Conservation (phyloP, 495 filamentous ascomycete species). For the Pyrenula massariospora region DNA sequence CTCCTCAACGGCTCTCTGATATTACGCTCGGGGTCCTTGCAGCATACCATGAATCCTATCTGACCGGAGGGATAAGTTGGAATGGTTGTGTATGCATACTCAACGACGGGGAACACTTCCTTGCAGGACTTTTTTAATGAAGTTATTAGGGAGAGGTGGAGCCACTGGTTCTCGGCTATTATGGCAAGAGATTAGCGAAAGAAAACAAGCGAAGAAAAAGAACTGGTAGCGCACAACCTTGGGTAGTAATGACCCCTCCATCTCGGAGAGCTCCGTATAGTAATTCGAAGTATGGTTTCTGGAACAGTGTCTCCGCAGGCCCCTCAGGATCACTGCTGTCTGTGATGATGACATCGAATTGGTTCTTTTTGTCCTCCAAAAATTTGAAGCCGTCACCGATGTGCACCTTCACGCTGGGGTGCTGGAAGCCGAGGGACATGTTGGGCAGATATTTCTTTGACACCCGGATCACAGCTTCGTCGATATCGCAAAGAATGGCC, state of each 20-base stretch:
- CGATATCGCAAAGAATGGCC: conserved; percentile 94
- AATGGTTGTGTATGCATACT: conserved; percentile 99
- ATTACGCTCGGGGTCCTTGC: conserved; percentile 78
- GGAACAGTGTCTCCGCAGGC: conserved; percentile 88
- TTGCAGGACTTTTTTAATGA: conserved; percentile 91
- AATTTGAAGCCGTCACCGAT: conserved; percentile 98
- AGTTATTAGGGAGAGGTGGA: conserved; percentile 83
- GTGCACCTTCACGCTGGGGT: conserved; percentile 83
- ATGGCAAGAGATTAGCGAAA: conserved; percentile 4
- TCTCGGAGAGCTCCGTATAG: conserved; percentile 78
- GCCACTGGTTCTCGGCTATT: conserved; percentile 96
- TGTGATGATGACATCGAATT: conserved; percentile 99
- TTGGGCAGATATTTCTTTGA: conserved; percentile 96
- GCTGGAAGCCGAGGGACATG: conserved; percentile 86
- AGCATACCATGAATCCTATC: conserved; percentile 99
- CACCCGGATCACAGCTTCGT: conserved; percentile 97
- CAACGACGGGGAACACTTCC: conserved; percentile 92
- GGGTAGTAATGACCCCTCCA: conserved; percentile 97
- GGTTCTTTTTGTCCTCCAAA: conserved; percentile 80
- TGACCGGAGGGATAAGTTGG: conserved; percentile 98
- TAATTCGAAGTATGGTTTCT: conserved; percentile 97
- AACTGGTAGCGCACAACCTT: conserved; percentile 96
- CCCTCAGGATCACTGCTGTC: conserved; percentile 96
- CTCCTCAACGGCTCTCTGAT: conserved; percentile 69
- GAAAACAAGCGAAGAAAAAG: conserved; percentile 14